Conservation (phyloP, 805 yeast genomes). For the Danielia oregonensis region DNA sequence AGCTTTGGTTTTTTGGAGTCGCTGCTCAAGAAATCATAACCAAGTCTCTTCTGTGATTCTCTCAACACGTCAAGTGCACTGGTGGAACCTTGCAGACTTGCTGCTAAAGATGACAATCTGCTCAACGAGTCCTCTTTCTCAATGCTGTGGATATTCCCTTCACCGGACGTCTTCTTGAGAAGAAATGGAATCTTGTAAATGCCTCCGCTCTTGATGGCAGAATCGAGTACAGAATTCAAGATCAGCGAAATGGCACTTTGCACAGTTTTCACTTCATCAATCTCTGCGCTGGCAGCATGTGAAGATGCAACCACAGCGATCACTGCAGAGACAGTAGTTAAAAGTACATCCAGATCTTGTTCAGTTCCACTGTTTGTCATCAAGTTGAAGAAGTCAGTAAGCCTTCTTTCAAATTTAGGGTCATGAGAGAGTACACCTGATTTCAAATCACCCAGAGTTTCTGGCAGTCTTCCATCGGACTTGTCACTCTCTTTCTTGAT, state of each 20-base stretch:
- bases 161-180: constrained; percentile 3
- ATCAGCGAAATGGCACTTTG: constrained; percentile 9
- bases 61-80: constrained; percentile 2
- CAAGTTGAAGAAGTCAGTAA: constrained; percentile 35
- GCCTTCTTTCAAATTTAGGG: constrained; percentile 20
- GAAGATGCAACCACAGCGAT: constrained; percentile 14
- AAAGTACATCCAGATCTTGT: constrained; percentile 29
- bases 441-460: constrained; percentile 1
- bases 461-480: neutral
- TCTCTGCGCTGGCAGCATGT: constrained; percentile 3
- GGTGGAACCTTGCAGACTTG: neutral
- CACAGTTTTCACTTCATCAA: constrained; percentile 6
- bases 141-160: too few relatives aligned
- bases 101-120: neutral
- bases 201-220: constrained; percentile 9
- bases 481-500: constrained; percentile 25
- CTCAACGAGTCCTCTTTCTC: neutral
- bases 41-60: constrained; percentile 4
- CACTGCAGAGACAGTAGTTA: constrained; percentile 23
- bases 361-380: constrained; percentile 28
- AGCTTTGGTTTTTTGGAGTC: constrained; percentile 2
- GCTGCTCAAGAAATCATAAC: constrained; percentile 2
- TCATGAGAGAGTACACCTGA: constrained; percentile 19
- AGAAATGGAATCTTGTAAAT: constrained; percentile 11
- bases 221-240: constrained; percentile 9